Evolutionary conservation across 2,329 filamentous ascomycete species (phyloP).

Genomic region (Exophiala sp.): DNA sequence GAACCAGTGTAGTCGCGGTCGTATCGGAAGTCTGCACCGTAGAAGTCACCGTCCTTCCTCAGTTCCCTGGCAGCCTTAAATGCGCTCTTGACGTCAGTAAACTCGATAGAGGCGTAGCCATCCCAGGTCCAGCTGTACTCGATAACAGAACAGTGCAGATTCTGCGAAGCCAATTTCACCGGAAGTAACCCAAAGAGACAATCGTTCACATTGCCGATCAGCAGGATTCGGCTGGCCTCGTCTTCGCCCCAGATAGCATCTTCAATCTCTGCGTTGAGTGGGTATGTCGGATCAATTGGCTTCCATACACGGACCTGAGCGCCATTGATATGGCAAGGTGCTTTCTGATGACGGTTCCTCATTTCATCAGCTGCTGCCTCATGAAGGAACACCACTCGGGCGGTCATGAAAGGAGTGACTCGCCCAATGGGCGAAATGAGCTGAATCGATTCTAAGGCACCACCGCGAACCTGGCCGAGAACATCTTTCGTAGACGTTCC

Average conservation of each 20-base stretch:
- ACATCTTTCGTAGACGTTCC: conserved; percentile 20
- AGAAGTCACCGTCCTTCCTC: conserved; percentile 5
- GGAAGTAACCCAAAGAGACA: conserved; percentile 9
- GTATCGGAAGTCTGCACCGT: conserved; percentile 6
- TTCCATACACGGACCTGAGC: conserved; percentile 22
- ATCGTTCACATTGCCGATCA: conserved; percentile 17
- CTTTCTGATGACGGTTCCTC: conserved; percentile 17
- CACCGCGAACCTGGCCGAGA: conserved; percentile 20
- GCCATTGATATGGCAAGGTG: conserved; percentile 21
- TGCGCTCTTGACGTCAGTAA: conserved; percentile 24
- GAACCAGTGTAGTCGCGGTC: conserved; percentile 14
- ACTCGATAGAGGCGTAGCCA: conserved; percentile 23
- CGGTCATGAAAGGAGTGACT: conserved; percentile 22
- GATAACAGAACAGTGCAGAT: conserved; percentile 12
- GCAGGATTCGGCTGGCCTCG: conserved; percentile 22
- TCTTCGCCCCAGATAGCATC: conserved; percentile 17
- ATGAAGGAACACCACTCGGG: conserved; percentile 25
- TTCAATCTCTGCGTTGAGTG: conserved; percentile 20
- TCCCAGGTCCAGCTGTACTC: conserved; percentile 21
- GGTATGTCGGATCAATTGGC: conserved; percentile 27
- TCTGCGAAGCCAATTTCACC: conserved; percentile 7
- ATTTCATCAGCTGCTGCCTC: conserved; percentile 22
- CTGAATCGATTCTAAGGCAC: conserved; percentile 25
- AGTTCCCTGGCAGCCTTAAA: conserved; percentile 14
- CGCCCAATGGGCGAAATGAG: conserved; percentile 23